These are phyloP conservation scores for Clarkia xantiana DNA, from an alignment of 345 rosid species.

Conservation along the genomic window DNA sequence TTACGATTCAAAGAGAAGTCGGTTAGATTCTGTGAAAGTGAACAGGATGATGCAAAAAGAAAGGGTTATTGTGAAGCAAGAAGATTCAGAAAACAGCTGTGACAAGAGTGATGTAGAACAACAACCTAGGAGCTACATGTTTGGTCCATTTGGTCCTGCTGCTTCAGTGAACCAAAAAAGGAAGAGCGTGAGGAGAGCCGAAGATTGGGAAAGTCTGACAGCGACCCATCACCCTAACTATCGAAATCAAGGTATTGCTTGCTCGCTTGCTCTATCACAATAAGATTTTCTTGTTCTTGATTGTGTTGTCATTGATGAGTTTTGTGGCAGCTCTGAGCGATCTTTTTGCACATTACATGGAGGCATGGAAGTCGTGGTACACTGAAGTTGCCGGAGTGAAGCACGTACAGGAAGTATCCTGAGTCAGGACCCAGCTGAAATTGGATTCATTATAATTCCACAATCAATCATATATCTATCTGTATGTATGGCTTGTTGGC, in stretches of 20 bases:
- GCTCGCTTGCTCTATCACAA: background rate
- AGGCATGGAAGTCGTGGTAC: conserved; percentile 59
- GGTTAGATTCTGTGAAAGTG: conserved; percentile 14
- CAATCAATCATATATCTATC: background rate
- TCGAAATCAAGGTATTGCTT: conserved; percentile 42
- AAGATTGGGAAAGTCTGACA: conserved; percentile 38
- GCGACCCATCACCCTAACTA: conserved; percentile 39
- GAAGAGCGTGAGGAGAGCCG: conserved; percentile 15
- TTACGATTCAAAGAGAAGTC: conserved; percentile 27
- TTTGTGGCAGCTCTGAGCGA: conserved; percentile 43
- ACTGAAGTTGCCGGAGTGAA: conserved; percentile 35
- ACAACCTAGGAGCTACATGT: conserved; percentile 28
- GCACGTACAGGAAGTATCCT: conserved; percentile 12
- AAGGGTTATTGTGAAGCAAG: conserved; percentile 10
- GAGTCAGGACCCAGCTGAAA: conserved; percentile 3
- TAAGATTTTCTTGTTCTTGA: background rate
- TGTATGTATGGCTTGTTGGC: conserved; percentile 2
- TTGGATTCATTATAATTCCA: background rate
- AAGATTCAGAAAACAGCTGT: conserved; percentile 8
- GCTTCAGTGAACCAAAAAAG: conserved; percentile 9
- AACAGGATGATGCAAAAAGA: conserved; percentile 16
- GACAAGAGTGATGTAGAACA: conserved; percentile 14
- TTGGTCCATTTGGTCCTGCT: conserved; percentile 48
- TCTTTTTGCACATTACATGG: conserved; percentile 55
- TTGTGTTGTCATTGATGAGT: background rate